Evolutionary conservation across 257 asterid genomes (phyloP).

Genomic region (Forsythia suspensa): DNA sequence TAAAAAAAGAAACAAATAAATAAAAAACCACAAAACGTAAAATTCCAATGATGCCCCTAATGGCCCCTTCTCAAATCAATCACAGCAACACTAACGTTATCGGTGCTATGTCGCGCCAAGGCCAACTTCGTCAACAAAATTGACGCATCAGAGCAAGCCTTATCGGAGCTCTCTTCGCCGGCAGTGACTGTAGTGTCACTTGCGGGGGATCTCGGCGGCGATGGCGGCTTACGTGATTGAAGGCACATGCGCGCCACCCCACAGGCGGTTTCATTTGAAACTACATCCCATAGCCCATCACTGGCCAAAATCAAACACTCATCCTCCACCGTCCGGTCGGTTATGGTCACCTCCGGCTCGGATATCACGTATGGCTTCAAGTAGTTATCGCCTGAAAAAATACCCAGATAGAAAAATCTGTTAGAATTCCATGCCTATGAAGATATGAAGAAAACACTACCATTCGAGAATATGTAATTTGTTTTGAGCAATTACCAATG

Average conservation of each 20-base stretch:
- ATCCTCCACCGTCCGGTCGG: constrained; percentile 60
- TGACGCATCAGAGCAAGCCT: constrained; percentile 89
- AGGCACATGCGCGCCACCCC: constrained; percentile 92
- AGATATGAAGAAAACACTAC: neutral
- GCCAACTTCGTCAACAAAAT: constrained; percentile 87
- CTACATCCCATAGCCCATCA: constrained; percentile 95
- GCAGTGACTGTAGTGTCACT: constrained; percentile 34
- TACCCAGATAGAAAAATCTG: neutral
- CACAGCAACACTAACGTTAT: constrained; percentile 83
- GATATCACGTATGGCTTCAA: constrained; percentile 84
- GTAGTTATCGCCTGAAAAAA: constrained; percentile 70
- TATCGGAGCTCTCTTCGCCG: constrained; percentile 63
- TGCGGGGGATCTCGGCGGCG: constrained; percentile 55
- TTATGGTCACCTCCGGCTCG: constrained; percentile 82
- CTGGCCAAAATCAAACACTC: constrained; percentile 83
- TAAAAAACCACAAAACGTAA: neutral
- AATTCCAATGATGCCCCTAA: neutral
- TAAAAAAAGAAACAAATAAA: neutral
- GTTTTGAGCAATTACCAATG: constrained; percentile 41
- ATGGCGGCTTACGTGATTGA: constrained; percentile 45
- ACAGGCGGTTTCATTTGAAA: constrained; percentile 87
- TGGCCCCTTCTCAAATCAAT: constrained; percentile 61
- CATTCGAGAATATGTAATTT: neutral
- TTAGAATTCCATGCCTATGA: neutral
- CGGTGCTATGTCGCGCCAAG: constrained; percentile 78